Evolutionary conservation across 306 rosid genomes (phyloP).

Genomic region (Dryas octopetala): DNA sequence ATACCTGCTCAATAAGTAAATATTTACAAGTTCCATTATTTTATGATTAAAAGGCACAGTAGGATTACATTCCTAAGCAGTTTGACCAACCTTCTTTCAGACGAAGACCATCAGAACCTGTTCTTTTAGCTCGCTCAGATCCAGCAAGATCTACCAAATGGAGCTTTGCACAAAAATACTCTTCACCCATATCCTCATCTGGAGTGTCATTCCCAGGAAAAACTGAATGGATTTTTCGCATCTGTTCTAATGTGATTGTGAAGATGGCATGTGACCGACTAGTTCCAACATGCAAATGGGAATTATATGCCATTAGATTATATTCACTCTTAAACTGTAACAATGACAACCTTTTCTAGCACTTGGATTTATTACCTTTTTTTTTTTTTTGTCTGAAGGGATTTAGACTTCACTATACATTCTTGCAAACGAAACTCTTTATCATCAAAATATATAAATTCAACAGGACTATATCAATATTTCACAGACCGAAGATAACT

Average conservation of each 20-base stretch:
- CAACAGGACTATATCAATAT: neutral
- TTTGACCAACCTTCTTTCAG: slow-evolving; percentile 64
- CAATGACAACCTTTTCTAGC: slow-evolving; percentile 14
- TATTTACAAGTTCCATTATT: slow-evolving; percentile 10
- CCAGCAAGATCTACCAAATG: slow-evolving; percentile 93
- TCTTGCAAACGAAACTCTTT: neutral
- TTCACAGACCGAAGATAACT: neutral
- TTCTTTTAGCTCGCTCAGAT: slow-evolving; percentile 86
- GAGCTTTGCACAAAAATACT: slow-evolving; percentile 78
- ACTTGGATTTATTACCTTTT: slow-evolving; percentile 14
- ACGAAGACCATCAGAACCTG: slow-evolving; percentile 77
- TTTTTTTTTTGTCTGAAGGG: no score
- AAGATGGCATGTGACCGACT: slow-evolving; percentile 95
- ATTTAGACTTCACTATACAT: slow-evolving; percentile 3
- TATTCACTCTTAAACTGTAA: slow-evolving; percentile 17
- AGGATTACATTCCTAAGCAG: slow-evolving; percentile 14
- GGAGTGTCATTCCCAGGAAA: slow-evolving; percentile 53
- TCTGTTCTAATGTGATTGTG: slow-evolving; percentile 82
- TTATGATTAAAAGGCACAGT: slow-evolving; percentile 12
- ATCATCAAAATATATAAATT: neutral
- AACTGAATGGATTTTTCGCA: slow-evolving; percentile 59
- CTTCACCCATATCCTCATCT: slow-evolving; percentile 84
- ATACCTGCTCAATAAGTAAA: slow-evolving; percentile 51
- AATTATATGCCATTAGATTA: slow-evolving; percentile 33
- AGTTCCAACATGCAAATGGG: slow-evolving; percentile 31